Evolutionary conservation across 129 eudicot species (phyloP).

Genomic region (Flaveria robusta): DNA sequence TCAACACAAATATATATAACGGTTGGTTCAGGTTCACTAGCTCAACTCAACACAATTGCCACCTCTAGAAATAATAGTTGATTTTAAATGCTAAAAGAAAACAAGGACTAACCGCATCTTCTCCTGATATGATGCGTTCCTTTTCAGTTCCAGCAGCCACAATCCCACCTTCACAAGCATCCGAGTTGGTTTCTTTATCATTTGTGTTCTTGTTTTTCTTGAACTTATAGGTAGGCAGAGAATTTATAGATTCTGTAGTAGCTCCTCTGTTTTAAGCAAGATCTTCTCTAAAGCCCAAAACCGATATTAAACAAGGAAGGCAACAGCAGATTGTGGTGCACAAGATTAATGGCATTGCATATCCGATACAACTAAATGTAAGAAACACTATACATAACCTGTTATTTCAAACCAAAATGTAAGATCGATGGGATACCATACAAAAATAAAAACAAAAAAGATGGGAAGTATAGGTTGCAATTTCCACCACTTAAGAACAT

Average conservation of each 20-base stretch:
- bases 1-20: neutral
- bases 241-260: constrained; percentile 82
- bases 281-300: constrained; percentile 91
- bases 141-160: constrained; percentile 96
- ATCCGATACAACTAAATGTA: constrained; percentile 88
- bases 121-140: constrained; percentile 90
- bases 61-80: neutral
- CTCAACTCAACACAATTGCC: neutral
- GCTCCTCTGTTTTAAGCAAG: constrained; percentile 87
- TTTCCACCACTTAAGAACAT: constrained; percentile 5
- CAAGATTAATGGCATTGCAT: constrained; percentile 94
- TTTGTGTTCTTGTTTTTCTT: constrained; percentile 57
- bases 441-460: neutral
- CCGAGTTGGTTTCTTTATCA: constrained; percentile 51
- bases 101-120: constrained; percentile 79
- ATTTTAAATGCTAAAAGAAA: constrained; percentile 20
- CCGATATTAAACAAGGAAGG: constrained; percentile 93
- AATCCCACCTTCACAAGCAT: constrained; percentile 70
- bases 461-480: constrained; percentile 2
- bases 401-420: constrained; percentile 29
- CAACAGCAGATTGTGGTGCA: constrained; percentile 99
- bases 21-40: neutral
- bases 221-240: constrained; percentile 80
- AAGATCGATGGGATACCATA: constrained; percentile 2
- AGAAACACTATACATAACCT: constrained; percentile 98